These are phyloP conservation scores for Eragrostis curvula DNA, from an alignment of 176 grass and related monocot genomes.

Conservation along the genomic window DNA sequence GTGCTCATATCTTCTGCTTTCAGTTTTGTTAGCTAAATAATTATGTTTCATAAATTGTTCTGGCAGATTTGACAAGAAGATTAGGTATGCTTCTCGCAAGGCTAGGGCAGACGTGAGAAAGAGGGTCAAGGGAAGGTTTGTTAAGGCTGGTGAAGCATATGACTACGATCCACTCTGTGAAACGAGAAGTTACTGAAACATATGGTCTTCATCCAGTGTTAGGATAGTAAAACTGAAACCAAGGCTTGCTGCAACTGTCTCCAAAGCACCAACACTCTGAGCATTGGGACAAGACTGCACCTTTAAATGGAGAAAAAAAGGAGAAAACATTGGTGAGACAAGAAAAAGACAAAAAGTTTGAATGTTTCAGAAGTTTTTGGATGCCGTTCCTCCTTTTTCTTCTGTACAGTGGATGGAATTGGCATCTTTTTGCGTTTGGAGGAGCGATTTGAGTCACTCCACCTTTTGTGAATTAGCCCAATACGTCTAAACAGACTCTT, in stretches of 20 bases:
- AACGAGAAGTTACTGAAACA: slow-evolving; percentile 78
- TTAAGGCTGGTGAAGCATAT: slow-evolving; percentile 95
- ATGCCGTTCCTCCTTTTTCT: slow-evolving; percentile 51
- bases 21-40: slow-evolving; percentile 27
- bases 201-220: slow-evolving; percentile 22
- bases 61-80: slow-evolving; percentile 94
- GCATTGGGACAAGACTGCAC: slow-evolving; percentile 8
- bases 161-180: slow-evolving; percentile 91
- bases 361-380: slow-evolving; percentile 39
- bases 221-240: slow-evolving; percentile 45
- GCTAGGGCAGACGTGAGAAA: slow-evolving; percentile 91
- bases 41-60: slow-evolving; percentile 31
- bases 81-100: slow-evolving; percentile 96
- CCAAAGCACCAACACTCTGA: slow-evolving; percentile 19
- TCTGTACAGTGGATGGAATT: slow-evolving; percentile 65
- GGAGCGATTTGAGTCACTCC: slow-evolving; percentile 36
- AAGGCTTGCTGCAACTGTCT: slow-evolving; percentile 37
- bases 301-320: slow-evolving; percentile 25
- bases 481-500: slow-evolving; percentile 24
- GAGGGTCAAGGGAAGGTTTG: slow-evolving; percentile 89
- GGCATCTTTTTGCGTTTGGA: slow-evolving; percentile 38
- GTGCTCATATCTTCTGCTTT: slow-evolving; percentile 10
- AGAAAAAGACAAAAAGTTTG: slow-evolving; percentile 36
- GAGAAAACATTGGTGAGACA: neutral
- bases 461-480: slow-evolving; percentile 53